Evolutionary conservation across 768 basidiomycete species (phyloP), one percentile per base, ranked within the genome.

Genomic region (Lanmaoa pseudosensibilis): DNA sequence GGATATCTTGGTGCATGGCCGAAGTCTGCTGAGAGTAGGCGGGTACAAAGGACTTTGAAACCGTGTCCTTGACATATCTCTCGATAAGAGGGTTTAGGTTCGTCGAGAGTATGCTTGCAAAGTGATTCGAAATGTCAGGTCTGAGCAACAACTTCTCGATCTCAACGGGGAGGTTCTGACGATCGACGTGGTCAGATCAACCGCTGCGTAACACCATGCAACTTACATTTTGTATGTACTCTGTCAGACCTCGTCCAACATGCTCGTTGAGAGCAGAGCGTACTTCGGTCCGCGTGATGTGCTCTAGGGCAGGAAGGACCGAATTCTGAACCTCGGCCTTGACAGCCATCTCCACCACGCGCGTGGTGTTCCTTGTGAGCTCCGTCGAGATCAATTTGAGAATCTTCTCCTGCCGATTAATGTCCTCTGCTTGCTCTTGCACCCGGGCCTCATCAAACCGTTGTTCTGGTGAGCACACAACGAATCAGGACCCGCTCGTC

Each of bases 311-410:
- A 5, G 92, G 92, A 19, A 93, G 77, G 13, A 94, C 89, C 0
- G 90, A 91, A 64, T 80, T 87, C 68, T 90, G 90, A 16, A 94
- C 87, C 68, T 93, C 92, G 50, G 76, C 79, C 76, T 92, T 92
- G 66, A 94, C 88, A 15, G 91, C 92, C 80, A 88, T 81, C 75
- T 94, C 92, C 43, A 94, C 92, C 46, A 93, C 89, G 13, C 90
- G 83, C 11, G 90, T 91, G 12, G 92, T 94, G 63, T 93, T 93
- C 73, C 88, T 85, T 10, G 88, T 92, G 49, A 94, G 78, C 71
- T 92, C 90, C 2, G 83, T 89, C 23, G 91, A 93, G 62, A 94
- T 92, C 52, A 94, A 76, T 74, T 93, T 93, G 65, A 94, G 76
- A 58, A 94, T 90, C 71, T 89, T 92, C 74, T 94, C 92, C 72